Base-by-base conservation (phyloP, 2,329 filamentous ascomycete species). In the Aspergillus felis region DNA sequence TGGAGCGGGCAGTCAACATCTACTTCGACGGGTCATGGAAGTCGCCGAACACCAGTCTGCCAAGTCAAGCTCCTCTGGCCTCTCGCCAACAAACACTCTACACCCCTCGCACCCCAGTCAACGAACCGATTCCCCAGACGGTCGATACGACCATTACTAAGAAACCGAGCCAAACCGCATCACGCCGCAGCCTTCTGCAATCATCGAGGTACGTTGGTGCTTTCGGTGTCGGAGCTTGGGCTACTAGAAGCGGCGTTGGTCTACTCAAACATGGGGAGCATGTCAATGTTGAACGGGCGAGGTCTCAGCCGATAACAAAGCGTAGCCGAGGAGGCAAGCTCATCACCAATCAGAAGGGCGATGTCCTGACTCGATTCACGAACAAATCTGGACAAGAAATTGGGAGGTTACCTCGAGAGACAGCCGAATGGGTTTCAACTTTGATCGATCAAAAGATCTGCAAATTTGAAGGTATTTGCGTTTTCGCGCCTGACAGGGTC, bases 291-390 rank as follows among this genome's bases (percentile, higher is more conserved):
- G 93, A 97, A 74, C 87, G 94, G 47, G 87, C 91, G 58, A 92
- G 89, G 72, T 86, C 89, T 27, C 87, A 89, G 60, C 81, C 83
- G 12, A 81, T 84, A 77, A 61, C 62, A 58, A 80, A 68, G 74
- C 70, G 56, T 67, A 78, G 65, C 79, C 81, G 74, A 70, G 74
- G 67, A 60, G 77, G 75, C 60, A 81, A 74, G 64, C 62, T 72
- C 50, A 69, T 71, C 56, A 67, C 77, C 0, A 84, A 86, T 41
- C 86, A 85, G 66, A 86, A 90, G 50, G 83, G 87, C 22, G 94
- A 99, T 76, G 86, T 96, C 5, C 84, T 99, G 59, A 95, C 97
- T 27, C 87, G 94, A 1, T 97, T 99, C 68, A 96, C 90, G 0
- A 95, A 91, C 67, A 74, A 81, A 9, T 82, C 78, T 53, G 92